These are phyloP conservation scores for Umbellularia californica DNA, from an alignment of 164 flowering plant genomes.

Conservation along the genomic window DNA sequence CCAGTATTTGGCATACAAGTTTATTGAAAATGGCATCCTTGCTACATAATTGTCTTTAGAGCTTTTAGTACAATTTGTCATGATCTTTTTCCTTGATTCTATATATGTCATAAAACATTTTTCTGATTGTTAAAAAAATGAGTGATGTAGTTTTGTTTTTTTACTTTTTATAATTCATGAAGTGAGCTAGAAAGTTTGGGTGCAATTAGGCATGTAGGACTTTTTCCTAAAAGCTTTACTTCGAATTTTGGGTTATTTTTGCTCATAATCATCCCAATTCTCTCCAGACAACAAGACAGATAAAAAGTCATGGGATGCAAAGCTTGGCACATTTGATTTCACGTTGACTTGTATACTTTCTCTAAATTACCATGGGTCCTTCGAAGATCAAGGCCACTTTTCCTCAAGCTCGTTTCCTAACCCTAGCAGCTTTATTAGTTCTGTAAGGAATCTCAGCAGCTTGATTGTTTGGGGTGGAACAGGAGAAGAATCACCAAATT, in stretches of 20 bases:
- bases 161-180: no score
- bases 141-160: no score
- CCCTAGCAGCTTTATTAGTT: slow-evolving; percentile 35
- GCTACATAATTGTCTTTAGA: no score
- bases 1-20: no score
- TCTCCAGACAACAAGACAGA: slow-evolving; percentile 48
- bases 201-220: no score
- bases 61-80: no score
- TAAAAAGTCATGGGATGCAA: slow-evolving; percentile 55
- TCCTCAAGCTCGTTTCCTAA: slow-evolving; percentile 41
- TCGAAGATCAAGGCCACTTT: slow-evolving; percentile 26
- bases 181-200: no score
- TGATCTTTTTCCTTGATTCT: no score
- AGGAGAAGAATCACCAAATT: slow-evolving; percentile 45
- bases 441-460: slow-evolving; percentile 49
- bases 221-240: no score
- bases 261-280: not conserved
- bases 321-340: slow-evolving; percentile 66
- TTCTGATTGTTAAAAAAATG: no score
- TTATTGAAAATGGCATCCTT: no score
- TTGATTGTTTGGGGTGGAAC: slow-evolving; percentile 71
- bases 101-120: no score
- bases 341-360: slow-evolving; percentile 62
- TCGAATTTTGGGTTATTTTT: not conserved
- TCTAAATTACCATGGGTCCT: slow-evolving; percentile 30